phyloP scores from a whole-genome alignment of 2,329 filamentous ascomycete species.

The Metarhizium brunneum region DNA sequence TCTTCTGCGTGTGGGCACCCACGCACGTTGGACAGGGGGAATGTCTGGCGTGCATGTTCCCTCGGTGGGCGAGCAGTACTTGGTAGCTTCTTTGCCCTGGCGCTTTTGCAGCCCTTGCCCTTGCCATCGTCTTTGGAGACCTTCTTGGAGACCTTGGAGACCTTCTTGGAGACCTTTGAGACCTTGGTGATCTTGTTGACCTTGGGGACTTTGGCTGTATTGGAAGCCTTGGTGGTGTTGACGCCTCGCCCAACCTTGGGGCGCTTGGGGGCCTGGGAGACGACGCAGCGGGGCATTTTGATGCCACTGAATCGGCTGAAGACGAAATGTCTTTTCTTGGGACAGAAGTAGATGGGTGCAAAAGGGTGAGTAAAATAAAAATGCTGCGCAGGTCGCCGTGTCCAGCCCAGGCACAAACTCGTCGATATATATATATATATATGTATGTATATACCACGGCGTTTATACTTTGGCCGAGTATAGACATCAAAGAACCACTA shows the following conservation, averaged over 20 bases:
- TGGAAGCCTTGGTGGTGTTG: neutral
- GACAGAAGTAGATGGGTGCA: neutral
- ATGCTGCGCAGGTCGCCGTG: neutral
- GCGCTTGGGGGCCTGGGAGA: neutral
- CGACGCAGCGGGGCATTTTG: neutral
- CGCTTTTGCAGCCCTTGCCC: neutral
- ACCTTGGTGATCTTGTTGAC: neutral
- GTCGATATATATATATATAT: neutral
- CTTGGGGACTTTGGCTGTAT: neutral
- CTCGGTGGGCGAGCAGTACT: neutral
- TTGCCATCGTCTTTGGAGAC: neutral
- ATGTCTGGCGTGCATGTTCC: slow-evolving; percentile 3
- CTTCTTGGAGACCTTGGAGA: neutral
- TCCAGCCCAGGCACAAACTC: neutral
- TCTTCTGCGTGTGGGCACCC: neutral
- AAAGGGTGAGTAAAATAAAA: neutral
- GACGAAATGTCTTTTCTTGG: neutral
- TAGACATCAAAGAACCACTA: neutral
- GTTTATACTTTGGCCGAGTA: neutral
- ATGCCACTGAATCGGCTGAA: neutral
- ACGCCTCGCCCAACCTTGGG: neutral
- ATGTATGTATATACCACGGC: neutral
- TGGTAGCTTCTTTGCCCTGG: neutral
- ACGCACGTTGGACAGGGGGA: slow-evolving; percentile 11
- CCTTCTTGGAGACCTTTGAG: neutral